Evolutionary conservation across 2,329 filamentous ascomycete genomes (phyloP).

Genomic region (Fusarium beomiforme): DNA sequence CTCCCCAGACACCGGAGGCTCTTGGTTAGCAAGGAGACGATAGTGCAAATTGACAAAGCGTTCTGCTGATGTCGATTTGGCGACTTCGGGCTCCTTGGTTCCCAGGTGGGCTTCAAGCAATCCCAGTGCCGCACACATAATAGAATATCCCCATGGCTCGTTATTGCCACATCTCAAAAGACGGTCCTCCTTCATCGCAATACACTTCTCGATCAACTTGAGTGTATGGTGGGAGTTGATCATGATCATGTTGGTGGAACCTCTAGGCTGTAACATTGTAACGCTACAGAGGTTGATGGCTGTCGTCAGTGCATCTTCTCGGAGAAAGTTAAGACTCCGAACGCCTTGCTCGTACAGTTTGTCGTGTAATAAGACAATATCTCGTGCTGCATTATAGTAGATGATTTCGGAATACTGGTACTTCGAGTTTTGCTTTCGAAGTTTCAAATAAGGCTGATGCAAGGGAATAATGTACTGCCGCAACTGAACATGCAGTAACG

Average conservation of each 20-base stretch:
- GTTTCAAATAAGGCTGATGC: constrained; percentile 68
- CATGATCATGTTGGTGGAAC: constrained; percentile 70
- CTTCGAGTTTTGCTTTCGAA: constrained; percentile 67
- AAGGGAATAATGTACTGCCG: constrained; percentile 70
- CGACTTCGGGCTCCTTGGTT: constrained; percentile 64
- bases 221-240: constrained; percentile 69
- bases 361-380: constrained; percentile 70
- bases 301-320: constrained; percentile 68
- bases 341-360: constrained; percentile 68
- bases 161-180: constrained; percentile 70
- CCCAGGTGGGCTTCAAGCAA: constrained; percentile 68
- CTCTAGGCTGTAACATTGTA: constrained; percentile 67
- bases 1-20: constrained; percentile 52
- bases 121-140: constrained; percentile 69
- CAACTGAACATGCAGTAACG: constrained; percentile 68
- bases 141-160: constrained; percentile 71
- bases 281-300: constrained; percentile 71
- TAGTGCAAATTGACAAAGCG: constrained; percentile 68
- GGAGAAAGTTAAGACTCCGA: constrained; percentile 67
- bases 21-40: constrained; percentile 65
- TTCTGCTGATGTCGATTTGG: constrained; percentile 68
- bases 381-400: constrained; percentile 70
- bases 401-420: constrained; percentile 72
- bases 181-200: constrained; percentile 69
- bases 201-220: constrained; percentile 69